phyloP scores from a whole-genome alignment of 306 rosid species.

The Arachis hypogaea region DNA sequence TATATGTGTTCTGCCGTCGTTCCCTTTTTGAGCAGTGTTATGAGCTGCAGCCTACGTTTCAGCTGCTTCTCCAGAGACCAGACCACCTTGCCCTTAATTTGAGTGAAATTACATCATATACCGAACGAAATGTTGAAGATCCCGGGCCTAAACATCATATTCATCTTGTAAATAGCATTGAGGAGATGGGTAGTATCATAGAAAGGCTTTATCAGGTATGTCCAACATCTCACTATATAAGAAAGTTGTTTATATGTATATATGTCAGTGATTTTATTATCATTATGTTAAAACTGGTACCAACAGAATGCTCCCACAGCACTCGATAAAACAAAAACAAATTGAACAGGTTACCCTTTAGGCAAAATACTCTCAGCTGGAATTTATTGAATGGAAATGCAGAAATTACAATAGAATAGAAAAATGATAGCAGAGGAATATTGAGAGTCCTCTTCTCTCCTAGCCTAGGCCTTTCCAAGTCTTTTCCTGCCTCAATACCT shows the following conservation, averaged over 20 bases:
- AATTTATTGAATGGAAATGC: no score
- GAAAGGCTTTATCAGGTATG: constrained; percentile 77
- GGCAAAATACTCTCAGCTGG: no score
- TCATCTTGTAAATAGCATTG: constrained; percentile 78
- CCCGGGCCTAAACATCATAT: constrained; percentile 64
- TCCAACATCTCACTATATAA: constrained; percentile 12
- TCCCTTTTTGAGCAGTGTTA: constrained; percentile 94
- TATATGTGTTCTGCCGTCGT: constrained; percentile 92
- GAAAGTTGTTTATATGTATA: background rate
- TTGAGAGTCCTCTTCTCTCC: no score
- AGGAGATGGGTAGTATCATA: constrained; percentile 76
- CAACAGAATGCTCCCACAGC: no score
- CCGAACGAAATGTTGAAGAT: constrained; percentile 70
- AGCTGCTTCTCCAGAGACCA: constrained; percentile 89
- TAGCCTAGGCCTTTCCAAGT: no score
- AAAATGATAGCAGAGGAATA: no score
- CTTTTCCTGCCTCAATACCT: no score
- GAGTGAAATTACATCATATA: constrained; percentile 63
- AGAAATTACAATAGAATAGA: no score
- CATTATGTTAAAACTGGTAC: no score
- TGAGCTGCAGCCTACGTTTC: constrained; percentile 95
- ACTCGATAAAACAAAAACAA: no score
- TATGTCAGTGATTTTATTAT: background rate
- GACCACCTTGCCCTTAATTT: constrained; percentile 78
- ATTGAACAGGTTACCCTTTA: no score